phyloP scores from a whole-genome alignment of 306 rosid species.

The Prunus padus region DNA sequence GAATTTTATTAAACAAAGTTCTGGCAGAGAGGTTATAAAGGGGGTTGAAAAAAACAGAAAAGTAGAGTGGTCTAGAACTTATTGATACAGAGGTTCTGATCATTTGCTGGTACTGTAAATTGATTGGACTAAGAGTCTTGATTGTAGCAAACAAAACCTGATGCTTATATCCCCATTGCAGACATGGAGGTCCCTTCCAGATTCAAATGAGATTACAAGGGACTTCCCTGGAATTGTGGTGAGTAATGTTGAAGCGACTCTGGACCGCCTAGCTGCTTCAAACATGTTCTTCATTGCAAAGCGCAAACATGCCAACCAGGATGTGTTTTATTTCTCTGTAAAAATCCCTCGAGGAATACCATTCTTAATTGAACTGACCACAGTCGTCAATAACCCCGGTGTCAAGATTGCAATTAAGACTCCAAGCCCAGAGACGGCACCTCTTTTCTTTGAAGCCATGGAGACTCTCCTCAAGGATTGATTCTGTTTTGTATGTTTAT shows the following conservation, averaged over 20 bases:
- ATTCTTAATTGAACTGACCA: constrained; percentile 74
- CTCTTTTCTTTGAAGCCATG: constrained; percentile 74
- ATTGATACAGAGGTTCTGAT: neutral
- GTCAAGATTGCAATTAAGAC: constrained; percentile 92
- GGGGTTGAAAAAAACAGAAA: neutral
- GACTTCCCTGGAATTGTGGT: constrained; percentile 70
- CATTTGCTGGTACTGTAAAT: neutral
- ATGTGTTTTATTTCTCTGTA: constrained; percentile 92
- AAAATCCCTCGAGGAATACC: constrained; percentile 80
- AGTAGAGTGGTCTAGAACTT: neutral
- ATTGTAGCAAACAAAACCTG: constrained; percentile 15
- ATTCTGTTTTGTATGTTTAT: constrained; percentile 29
- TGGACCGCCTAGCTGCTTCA: constrained; percentile 69
- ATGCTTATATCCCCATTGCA: constrained; percentile 36
- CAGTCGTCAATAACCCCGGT: constrained; percentile 68
- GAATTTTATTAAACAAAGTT: neutral
- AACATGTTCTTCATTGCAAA: constrained; percentile 90
- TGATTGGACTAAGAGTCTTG: neutral
- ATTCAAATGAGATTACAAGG: constrained; percentile 83
- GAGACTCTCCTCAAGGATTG: constrained; percentile 70
- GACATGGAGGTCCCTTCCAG: constrained; percentile 99
- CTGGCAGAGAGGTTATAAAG: neutral
- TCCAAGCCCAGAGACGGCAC: constrained; percentile 78
- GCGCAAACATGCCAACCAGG: constrained; percentile 89
- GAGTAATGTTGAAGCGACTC: constrained; percentile 51